Evolutionary conservation across 2,329 filamentous ascomycete species (phyloP).

Genomic region (Fusarium gaditjirri): DNA sequence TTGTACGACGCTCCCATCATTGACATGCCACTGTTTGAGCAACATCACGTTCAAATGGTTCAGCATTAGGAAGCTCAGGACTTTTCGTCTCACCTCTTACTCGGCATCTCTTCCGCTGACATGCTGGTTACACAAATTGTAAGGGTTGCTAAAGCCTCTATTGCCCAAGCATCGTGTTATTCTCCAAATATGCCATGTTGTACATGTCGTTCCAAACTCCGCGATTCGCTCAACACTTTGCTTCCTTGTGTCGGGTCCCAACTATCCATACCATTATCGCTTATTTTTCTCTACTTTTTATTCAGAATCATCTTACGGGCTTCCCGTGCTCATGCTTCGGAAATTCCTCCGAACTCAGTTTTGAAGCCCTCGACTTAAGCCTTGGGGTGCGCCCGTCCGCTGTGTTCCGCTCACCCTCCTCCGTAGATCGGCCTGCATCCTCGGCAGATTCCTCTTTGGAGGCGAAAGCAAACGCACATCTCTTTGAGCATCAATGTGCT

Average conservation of each 20-base stretch:
- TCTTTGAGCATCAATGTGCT: conserved; percentile 3
- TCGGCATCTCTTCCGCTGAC: conserved; percentile 29
- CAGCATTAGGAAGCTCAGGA: conserved; percentile 23
- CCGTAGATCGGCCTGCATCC: conserved; percentile 31
- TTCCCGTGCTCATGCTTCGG: conserved; percentile 21
- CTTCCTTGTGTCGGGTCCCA: not conserved
- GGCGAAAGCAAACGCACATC: conserved; percentile 33
- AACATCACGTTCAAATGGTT: conserved; percentile 4
- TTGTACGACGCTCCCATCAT: conserved; percentile 39
- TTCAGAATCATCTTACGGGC: conserved; percentile 16
- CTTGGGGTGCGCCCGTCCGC: conserved; percentile 14
- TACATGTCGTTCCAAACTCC: not conserved
- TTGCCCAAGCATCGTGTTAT: not conserved
- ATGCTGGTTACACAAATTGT: not conserved
- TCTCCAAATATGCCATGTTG: not conserved
- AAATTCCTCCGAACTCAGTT: conserved; percentile 20
- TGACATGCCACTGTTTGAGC: conserved; percentile 40
- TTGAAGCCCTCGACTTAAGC: conserved; percentile 9
- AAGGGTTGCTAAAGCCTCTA: conserved; percentile 1
- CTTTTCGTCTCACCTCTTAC: conserved; percentile 2
- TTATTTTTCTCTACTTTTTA: not conserved
- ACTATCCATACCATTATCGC: not conserved
- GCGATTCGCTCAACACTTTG: conserved; percentile 2
- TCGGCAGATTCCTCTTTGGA: conserved; percentile 31
- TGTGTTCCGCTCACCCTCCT: conserved; percentile 20